Evolutionary conservation across 768 basidiomycete species (phyloP).

Genomic region (Daedaleopsis nitida): DNA sequence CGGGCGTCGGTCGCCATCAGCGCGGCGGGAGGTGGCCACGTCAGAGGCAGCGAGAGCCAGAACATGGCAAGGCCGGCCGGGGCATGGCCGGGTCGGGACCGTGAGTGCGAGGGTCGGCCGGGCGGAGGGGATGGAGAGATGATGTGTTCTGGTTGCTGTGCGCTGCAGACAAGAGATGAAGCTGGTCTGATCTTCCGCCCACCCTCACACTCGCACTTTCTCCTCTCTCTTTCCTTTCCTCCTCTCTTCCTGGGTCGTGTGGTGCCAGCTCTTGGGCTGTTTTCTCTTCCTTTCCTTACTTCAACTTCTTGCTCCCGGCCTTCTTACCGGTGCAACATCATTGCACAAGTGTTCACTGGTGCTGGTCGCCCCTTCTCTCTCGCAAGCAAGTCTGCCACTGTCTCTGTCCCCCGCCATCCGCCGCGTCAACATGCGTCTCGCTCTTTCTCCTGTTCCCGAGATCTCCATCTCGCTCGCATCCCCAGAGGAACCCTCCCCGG

Average conservation of each 20-base stretch:
- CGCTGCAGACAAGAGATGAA: background rate
- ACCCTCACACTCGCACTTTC: slow-evolving; percentile 21
- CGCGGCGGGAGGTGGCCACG: background rate
- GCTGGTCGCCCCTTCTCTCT: slow-evolving; percentile 35
- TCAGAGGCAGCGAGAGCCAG: background rate
- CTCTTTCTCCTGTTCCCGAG: slow-evolving; percentile 52
- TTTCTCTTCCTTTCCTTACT: slow-evolving; percentile 37
- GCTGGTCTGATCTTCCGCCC: slow-evolving; percentile 15
- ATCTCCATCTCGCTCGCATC: slow-evolving; percentile 74
- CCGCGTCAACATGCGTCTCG: slow-evolving; percentile 31
- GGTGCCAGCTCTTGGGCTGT: slow-evolving; percentile 31
- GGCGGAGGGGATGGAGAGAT: slow-evolving; percentile 5
- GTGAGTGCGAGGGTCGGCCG: slow-evolving; percentile 12
- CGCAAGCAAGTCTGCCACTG: slow-evolving; percentile 18
- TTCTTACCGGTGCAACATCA: slow-evolving; percentile 23
- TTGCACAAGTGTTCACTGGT: slow-evolving; percentile 31
- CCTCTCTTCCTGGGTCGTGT: slow-evolving; percentile 17
- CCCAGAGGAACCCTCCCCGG: slow-evolving; percentile 48
- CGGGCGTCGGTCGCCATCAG: too few relatives aligned
- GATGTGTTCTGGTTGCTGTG: slow-evolving; percentile 3
- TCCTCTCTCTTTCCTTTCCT: slow-evolving; percentile 6
- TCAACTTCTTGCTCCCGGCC: slow-evolving; percentile 25
- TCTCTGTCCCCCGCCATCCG: slow-evolving; percentile 28
- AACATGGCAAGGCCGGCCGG: background rate
- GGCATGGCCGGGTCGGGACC: slow-evolving; percentile 12